A percentile compares a stretch with the other conserved stretches of the same genome.
phyloP scores from a whole-genome alignment of 2,329 filamentous ascomycete genomes.

The Tolypocladium cylindrosporum region DNA sequence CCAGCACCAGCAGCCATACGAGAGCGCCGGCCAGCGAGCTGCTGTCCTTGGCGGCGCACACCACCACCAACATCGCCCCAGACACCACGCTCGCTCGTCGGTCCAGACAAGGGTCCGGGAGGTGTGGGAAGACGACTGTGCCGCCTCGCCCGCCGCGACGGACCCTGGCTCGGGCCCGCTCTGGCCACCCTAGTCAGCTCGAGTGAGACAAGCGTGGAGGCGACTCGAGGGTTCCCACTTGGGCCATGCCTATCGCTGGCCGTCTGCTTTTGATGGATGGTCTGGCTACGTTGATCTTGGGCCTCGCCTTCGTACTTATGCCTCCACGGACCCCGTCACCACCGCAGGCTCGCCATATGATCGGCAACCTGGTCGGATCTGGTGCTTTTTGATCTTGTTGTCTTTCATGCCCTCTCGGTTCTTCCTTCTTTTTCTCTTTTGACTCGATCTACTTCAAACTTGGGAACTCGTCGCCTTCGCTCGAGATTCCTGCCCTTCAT shows the following conservation, averaged over 20 bases:
- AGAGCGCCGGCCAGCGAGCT: background rate
- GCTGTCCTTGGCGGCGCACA: background rate
- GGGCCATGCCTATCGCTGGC: slow-evolving; percentile 7
- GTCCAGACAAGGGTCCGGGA: slow-evolving; percentile 1
- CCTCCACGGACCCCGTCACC: slow-evolving; percentile 32
- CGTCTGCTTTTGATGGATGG: slow-evolving; percentile 4
- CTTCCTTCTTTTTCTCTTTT: slow-evolving; percentile 34
- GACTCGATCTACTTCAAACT: slow-evolving; percentile 27
- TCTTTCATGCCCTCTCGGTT: slow-evolving; percentile 37
- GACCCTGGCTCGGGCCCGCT: slow-evolving; percentile 9
- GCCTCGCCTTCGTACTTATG: slow-evolving; percentile 35
- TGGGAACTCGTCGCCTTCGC: slow-evolving; percentile 26
- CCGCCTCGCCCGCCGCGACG: slow-evolving; percentile 6
- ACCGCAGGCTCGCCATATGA: slow-evolving; percentile 32
- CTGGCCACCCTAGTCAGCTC: slow-evolving; percentile 26
- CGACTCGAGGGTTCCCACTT: slow-evolving; percentile 9
- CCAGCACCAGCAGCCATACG: background rate
- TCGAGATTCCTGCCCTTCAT: slow-evolving; percentile 33
- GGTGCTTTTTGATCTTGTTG: slow-evolving; percentile 28
- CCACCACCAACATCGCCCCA: background rate
- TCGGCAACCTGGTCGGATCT: slow-evolving; percentile 37
- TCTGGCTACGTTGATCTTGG: slow-evolving; percentile 27
- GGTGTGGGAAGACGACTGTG: slow-evolving; percentile 2
- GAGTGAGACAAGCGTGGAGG: slow-evolving; percentile 41
- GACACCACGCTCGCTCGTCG: background rate